Percentiles rank a stretch among this genome's conserved stretches.
These are phyloP conservation scores for Monotropa hypopitys DNA, from an alignment of 179 eudicot species.

Conservation along the genomic window DNA sequence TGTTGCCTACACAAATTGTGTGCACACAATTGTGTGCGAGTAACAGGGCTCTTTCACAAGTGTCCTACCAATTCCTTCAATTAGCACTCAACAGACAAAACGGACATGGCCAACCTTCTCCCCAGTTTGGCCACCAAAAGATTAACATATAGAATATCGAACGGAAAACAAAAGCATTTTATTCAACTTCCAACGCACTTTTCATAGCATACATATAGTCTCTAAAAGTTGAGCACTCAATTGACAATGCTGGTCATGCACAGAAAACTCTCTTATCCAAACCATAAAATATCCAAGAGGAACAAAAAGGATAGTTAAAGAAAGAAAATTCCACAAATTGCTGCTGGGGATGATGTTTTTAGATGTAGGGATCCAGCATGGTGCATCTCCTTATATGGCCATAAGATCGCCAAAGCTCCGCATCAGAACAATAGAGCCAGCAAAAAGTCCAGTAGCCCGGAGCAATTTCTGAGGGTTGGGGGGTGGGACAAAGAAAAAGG, in stretches of 20 bases:
- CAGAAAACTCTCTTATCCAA: neutral
- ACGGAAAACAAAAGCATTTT: neutral
- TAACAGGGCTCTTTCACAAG: no score
- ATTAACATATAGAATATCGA: neutral
- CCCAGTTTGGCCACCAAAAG: no score
- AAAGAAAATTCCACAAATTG: conserved; percentile 1
- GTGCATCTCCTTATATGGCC: conserved; percentile 17
- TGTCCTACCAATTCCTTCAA: neutral
- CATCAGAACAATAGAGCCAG: conserved; percentile 43
- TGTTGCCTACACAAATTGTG: no score
- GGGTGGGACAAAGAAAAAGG: neutral
- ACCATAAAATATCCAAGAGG: neutral
- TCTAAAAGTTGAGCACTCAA: neutral
- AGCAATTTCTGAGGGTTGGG: conserved; percentile 25
- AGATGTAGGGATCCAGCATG: neutral
- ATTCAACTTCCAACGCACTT: neutral
- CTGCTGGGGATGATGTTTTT: neutral
- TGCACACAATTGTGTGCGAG: no score
- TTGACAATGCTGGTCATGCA: neutral
- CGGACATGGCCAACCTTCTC: neutral
- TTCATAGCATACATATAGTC: neutral
- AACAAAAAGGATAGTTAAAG: neutral
- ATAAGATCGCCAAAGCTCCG: conserved; percentile 43
- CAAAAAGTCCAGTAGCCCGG: conserved; percentile 46
- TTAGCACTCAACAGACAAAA: neutral